phyloP scores from a whole-genome alignment of 2,329 filamentous ascomycete species.

The Epichloe scottii region DNA sequence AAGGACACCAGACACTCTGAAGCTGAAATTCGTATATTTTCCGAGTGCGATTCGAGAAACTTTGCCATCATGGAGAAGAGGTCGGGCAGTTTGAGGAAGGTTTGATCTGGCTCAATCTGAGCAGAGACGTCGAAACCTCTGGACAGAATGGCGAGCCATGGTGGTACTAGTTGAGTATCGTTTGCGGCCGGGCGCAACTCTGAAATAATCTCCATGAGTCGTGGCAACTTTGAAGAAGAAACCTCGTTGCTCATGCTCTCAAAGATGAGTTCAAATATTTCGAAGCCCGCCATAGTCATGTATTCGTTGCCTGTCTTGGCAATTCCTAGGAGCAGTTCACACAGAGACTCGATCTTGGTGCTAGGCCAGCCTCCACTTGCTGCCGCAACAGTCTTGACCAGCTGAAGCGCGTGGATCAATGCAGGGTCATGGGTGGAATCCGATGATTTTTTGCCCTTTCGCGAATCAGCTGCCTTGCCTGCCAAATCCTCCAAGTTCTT shows the following conservation, averaged over 20 bases:
- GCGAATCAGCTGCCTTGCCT: slow-evolving; percentile 44
- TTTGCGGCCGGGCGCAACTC: slow-evolving; percentile 85
- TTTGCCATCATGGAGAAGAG: slow-evolving; percentile 68
- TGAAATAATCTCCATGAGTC: slow-evolving; percentile 79
- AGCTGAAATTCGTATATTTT: slow-evolving; percentile 88
- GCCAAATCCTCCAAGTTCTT: slow-evolving; percentile 67
- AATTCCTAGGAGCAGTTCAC: slow-evolving; percentile 78
- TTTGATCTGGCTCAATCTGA: slow-evolving; percentile 78
- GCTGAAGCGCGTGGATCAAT: slow-evolving; percentile 81
- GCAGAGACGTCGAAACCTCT: slow-evolving; percentile 89
- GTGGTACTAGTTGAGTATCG: slow-evolving; percentile 85
- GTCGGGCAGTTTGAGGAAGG: slow-evolving; percentile 78
- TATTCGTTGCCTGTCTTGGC: slow-evolving; percentile 87
- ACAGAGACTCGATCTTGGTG: slow-evolving; percentile 85
- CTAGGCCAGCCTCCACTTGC: slow-evolving; percentile 92
- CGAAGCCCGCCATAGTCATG: slow-evolving; percentile 90
- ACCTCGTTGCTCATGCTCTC: slow-evolving; percentile 79
- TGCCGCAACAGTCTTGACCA: slow-evolving; percentile 78
- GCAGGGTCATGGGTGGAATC: slow-evolving; percentile 60
- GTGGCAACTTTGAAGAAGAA: slow-evolving; percentile 77
- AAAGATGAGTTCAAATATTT: slow-evolving; percentile 96
- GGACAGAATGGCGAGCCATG: slow-evolving; percentile 93
- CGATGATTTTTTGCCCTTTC: slow-evolving; percentile 50
- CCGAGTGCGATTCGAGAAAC: slow-evolving; percentile 76
- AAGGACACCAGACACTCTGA: slow-evolving; percentile 94